These are phyloP conservation scores for Galerina sulciceps DNA, from an alignment of 768 basidiomycete species.

Conservation along the genomic window DNA sequence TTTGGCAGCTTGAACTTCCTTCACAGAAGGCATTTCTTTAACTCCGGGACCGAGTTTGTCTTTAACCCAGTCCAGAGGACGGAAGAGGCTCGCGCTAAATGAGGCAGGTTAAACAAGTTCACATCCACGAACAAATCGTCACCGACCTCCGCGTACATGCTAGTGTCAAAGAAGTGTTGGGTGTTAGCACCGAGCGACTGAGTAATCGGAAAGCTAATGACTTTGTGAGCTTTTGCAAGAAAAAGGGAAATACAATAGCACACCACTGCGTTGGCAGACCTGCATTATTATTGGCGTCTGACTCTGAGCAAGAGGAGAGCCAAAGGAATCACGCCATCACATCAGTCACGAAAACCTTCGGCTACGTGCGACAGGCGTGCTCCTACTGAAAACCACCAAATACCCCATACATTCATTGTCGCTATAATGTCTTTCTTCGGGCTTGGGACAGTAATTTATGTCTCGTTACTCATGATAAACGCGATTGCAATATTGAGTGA, in stretches of 20 bases:
- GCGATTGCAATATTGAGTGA: constrained; percentile 95
- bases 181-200: constrained; percentile 9
- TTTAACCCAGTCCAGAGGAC: constrained; percentile 67
- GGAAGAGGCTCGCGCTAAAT: constrained; percentile 50
- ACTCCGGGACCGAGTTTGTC: constrained; percentile 57
- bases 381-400: too few species aligned
- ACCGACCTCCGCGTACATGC: constrained; percentile 23
- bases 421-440: constrained; percentile 61
- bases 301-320: neutral
- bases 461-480: constrained; percentile 87
- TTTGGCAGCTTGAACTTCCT: constrained; percentile 50
- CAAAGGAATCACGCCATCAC: constrained; percentile 5
- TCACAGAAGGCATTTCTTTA: constrained; percentile 47
- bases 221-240: neutral
- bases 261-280: constrained; percentile 29
- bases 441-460: constrained; percentile 81
- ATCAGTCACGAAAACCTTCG: neutral
- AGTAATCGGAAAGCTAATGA: constrained; percentile 15
- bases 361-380: too few species aligned
- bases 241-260: neutral
- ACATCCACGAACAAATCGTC: neutral
- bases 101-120: neutral
- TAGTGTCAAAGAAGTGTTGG: constrained; percentile 3
- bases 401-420: neutral
- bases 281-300: constrained; percentile 29